Evolutionary conservation across 2,329 filamentous ascomycete species (phyloP).

Genomic region (Cryphonectria radicalis): DNA sequence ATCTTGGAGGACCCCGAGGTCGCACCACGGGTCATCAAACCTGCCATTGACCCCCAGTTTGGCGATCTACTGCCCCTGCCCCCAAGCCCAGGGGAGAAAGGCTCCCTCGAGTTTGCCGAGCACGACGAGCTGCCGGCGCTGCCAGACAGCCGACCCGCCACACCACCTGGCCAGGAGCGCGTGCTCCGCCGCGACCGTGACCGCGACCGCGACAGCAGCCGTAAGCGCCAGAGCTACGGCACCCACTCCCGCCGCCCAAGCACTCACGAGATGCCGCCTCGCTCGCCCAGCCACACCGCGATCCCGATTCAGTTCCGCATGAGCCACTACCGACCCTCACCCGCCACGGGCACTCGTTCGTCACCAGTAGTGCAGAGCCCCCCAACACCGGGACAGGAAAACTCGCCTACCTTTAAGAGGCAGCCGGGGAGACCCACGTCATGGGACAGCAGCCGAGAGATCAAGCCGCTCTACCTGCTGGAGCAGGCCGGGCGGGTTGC

Average conservation of each 20-base stretch:
- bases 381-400: slow-evolving; percentile 29
- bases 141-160: slow-evolving; percentile 64
- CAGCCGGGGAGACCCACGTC: slow-evolving; percentile 55
- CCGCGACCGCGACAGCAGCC: slow-evolving; percentile 41
- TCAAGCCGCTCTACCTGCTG: slow-evolving; percentile 81
- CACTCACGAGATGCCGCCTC: slow-evolving; percentile 50
- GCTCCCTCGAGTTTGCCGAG: slow-evolving; percentile 37
- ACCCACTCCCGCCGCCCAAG: slow-evolving; percentile 55
- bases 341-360: slow-evolving; percentile 47
- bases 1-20: slow-evolving; percentile 56
- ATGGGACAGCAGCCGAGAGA: slow-evolving; percentile 69
- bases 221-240: slow-evolving; percentile 19
- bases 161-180: slow-evolving; percentile 54
- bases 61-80: slow-evolving; percentile 68
- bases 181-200: slow-evolving; percentile 44
- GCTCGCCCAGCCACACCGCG: slow-evolving; percentile 61
- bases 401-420: slow-evolving; percentile 13
- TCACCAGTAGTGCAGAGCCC: slow-evolving; percentile 30
- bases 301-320: slow-evolving; percentile 62
- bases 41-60: slow-evolving; percentile 69
- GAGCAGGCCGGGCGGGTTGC: slow-evolving; percentile 56
- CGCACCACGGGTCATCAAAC: slow-evolving; percentile 60
- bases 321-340: slow-evolving; percentile 46
- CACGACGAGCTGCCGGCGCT: slow-evolving; percentile 54
- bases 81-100: slow-evolving; percentile 59